These are phyloP conservation scores for Persicaria tinctoria DNA, from an alignment of 148 eudicot species.

Conservation along the genomic window DNA sequence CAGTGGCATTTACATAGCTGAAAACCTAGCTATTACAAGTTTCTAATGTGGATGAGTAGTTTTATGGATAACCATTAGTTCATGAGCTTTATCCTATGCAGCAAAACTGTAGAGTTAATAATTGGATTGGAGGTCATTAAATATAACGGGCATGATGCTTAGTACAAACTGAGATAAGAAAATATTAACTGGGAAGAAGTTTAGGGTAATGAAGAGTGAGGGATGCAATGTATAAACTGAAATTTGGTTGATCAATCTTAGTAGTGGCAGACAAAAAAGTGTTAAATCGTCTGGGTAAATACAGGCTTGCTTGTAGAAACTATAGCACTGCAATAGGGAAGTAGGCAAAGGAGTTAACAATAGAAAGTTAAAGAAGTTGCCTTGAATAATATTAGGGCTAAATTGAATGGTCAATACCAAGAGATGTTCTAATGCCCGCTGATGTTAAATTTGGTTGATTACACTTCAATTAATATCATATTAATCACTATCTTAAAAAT, in stretches of 20 bases:
- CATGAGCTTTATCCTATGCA: neutral
- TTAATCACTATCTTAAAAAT: neutral
- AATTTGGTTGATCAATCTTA: neutral
- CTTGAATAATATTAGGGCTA: no score
- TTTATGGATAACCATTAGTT: neutral
- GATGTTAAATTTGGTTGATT: neutral
- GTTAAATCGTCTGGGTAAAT: neutral
- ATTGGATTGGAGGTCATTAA: neutral
- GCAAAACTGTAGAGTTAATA: neutral
- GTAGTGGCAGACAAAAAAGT: neutral
- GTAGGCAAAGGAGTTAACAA: no score
- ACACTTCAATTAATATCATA: neutral
- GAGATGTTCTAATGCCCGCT: neutral
- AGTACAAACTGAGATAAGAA: neutral
- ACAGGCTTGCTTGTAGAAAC: neutral
- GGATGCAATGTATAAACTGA: neutral
- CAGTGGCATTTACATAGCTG: neutral
- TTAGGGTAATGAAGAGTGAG: neutral
- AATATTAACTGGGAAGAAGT: neutral
- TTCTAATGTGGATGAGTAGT: neutral
- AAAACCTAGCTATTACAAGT: neutral
- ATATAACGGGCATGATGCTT: neutral
- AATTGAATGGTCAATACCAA: neutral
- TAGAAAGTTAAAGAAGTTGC: no score
- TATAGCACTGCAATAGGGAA: no score